Percentiles rank a stretch among this genome's conserved stretches.
phyloP scores from a whole-genome alignment of 2,329 filamentous ascomycete genomes.

The Arthrinium puccinioides region DNA sequence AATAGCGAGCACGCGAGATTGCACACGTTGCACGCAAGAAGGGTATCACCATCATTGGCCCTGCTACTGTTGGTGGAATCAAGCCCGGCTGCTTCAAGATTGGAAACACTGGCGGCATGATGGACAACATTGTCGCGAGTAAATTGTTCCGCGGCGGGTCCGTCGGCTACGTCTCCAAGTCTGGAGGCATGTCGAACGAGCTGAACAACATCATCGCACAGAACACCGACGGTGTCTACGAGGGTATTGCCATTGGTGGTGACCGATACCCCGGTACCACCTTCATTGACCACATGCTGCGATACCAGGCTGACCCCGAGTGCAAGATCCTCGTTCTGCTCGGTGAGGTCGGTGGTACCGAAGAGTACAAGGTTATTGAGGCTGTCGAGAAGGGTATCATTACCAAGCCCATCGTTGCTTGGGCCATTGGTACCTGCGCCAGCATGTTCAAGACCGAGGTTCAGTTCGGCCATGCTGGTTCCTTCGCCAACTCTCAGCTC shows the following conservation, averaged over 20 bases:
- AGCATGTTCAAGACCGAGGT: constrained; percentile 99
- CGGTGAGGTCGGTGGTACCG: constrained; percentile 97
- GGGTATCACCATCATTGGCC: constrained; percentile 97
- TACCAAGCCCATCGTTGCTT: constrained; percentile 97
- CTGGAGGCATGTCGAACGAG: constrained; percentile 99
- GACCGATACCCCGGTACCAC: constrained; percentile 98
- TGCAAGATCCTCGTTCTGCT: constrained; percentile 97
- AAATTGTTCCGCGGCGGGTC: constrained; percentile 99
- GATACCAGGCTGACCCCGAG: constrained; percentile 92
- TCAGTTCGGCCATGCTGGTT: constrained; percentile 97
- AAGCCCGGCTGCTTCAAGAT: constrained; percentile 99
- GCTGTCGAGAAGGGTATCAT: constrained; percentile 91
- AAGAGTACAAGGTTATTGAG: constrained; percentile 99
- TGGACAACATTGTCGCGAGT: constrained; percentile 99
- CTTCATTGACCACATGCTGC: constrained; percentile 96
- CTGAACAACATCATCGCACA: constrained; percentile 99
- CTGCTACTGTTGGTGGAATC: constrained; percentile 97
- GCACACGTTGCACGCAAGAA: constrained; percentile 95
- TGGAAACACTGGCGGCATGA: constrained; percentile 99
- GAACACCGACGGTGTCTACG: constrained; percentile 95
- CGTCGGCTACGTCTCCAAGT: constrained; percentile 99
- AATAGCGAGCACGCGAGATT: constrained; percentile 90
- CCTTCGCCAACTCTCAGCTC: constrained; percentile 98
- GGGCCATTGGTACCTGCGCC: constrained; percentile 98
- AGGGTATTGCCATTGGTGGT: constrained; percentile 98